Base-by-base conservation (phyloP, 2,329 filamentous ascomycete genomes). In the Trichoderma sp. region DNA sequence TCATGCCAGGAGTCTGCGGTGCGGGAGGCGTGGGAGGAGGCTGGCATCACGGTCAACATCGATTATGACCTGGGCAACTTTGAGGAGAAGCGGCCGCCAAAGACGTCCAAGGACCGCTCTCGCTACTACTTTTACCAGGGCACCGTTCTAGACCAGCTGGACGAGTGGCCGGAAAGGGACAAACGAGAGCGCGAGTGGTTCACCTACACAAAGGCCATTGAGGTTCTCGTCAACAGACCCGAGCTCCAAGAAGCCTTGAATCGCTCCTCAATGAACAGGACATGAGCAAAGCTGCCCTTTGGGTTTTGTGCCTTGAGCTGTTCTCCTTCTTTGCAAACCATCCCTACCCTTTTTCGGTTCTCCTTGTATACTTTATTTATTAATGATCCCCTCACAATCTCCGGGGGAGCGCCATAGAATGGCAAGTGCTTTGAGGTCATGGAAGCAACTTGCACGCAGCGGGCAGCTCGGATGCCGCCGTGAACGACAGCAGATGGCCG, bases 21-120 rank as follows among this genome's bases (percentile, higher is more conserved):
- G 84, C 84, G 95, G 73, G 95, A 99, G 80, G 95, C 95, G 70
- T 98, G 95, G 95, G 95, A 98, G 82, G 95, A 98, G 82, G 95
- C 94, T 50, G 95, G 95, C 75, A 96, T 98, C 75, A 85, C 91
- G 74, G 92, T 94, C 79, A 90, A 87, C 68, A 90, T 97, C 78
- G 89, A 91, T 74, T 91, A 90, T 77, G 93, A 97, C 78, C 86
- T 99, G 60, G 94, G 94, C 71, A 86, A 90, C 71, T 97, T 99
- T 73, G 83, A 89, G 65, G 95, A 99, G 80, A 91, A 89, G 78
- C 88, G 93, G 68, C 86, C 92, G 7, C 92, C 92, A 42, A 94
- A 94, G 78, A 83, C 83, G 68, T 87, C 88, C 70, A 88, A 89
- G 77, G 86, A 88, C 71, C 81, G 83, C 56, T 83, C 86, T 67